These are phyloP conservation scores for Breynia disticha DNA, from an alignment of 441 rosid genomes.

Conservation along the genomic window DNA sequence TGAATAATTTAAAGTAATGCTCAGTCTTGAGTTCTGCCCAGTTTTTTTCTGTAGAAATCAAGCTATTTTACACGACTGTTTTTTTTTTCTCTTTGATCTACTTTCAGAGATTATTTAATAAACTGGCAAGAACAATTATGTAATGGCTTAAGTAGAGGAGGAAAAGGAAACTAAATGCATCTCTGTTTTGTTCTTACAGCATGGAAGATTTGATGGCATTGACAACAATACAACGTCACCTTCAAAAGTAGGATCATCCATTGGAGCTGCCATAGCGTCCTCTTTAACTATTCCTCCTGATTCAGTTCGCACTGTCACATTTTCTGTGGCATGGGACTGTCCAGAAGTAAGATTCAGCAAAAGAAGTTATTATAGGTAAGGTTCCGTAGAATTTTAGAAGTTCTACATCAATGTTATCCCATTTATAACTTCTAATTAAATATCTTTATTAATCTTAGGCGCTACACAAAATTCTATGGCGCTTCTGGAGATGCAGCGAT, in stretches of 20 bases:
- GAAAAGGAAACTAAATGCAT: background rate
- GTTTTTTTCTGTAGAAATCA: background rate
- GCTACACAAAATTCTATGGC: slow-evolving; percentile 76
- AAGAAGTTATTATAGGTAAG: slow-evolving; percentile 59
- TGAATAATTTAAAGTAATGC: too few relatives aligned
- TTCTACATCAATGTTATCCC: background rate
- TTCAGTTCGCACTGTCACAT: slow-evolving; percentile 41
- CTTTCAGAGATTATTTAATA: background rate
- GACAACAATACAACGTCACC: slow-evolving; percentile 24
- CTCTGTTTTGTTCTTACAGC: slow-evolving; percentile 21
- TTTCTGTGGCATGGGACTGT: slow-evolving; percentile 87
- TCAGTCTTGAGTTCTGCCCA: background rate
- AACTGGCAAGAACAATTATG: too few relatives aligned
- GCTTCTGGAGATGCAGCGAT: slow-evolving; percentile 60
- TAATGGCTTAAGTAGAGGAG: too few relatives aligned
- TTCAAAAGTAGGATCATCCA: slow-evolving; percentile 64
- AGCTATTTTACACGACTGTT: background rate
- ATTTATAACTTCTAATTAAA: slow-evolving; percentile 5
- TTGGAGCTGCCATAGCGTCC: slow-evolving; percentile 84
- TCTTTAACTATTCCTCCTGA: slow-evolving; percentile 42
- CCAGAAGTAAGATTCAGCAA: slow-evolving; percentile 67
- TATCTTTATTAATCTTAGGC: slow-evolving; percentile 31
- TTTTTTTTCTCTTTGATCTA: background rate
- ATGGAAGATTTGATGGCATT: slow-evolving; percentile 54
- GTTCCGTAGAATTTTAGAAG: background rate